These are phyloP conservation scores for Penicillium sp. DNA, from an alignment of 2,329 filamentous ascomycete species.

Conservation along the genomic window DNA sequence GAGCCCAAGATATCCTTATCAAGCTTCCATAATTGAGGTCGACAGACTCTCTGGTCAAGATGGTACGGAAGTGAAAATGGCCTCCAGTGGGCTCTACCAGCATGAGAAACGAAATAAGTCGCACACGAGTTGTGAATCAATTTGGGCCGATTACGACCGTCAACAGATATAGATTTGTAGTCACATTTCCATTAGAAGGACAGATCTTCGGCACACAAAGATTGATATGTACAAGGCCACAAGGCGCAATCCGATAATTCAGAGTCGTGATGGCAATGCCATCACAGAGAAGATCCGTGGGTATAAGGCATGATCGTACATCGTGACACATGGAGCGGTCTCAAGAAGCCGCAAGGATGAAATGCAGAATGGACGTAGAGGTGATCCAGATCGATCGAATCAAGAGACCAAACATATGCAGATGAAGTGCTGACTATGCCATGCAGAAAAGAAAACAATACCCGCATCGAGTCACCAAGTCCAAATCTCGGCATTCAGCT, in stretches of 20 bases:
- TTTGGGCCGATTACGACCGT: neutral
- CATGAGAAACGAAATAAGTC: neutral
- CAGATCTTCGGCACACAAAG: neutral
- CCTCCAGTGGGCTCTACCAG: neutral
- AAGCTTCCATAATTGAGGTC: slow-evolving; percentile 7
- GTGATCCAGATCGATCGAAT: neutral
- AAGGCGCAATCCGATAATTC: neutral
- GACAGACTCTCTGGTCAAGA: neutral
- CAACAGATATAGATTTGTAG: neutral
- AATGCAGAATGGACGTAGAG: neutral
- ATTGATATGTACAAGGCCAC: neutral
- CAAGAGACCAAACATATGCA: neutral
- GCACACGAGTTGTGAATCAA: neutral
- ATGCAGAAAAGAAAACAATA: neutral
- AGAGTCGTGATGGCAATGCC: neutral
- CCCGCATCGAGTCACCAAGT: neutral
- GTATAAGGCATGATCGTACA: slow-evolving; percentile 15
- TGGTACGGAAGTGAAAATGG: neutral
- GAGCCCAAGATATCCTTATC: slow-evolving; percentile 34
- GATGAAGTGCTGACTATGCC: neutral
- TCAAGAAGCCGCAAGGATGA: neutral
- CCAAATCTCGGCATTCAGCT: neutral
- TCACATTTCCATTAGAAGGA: neutral
- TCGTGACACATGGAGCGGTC: slow-evolving; percentile 9
- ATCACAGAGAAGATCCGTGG: slow-evolving; percentile 1